These are phyloP conservation scores for Cladosporium sp. DNA, from an alignment of 2,329 filamentous ascomycete genomes.

Conservation along the genomic window DNA sequence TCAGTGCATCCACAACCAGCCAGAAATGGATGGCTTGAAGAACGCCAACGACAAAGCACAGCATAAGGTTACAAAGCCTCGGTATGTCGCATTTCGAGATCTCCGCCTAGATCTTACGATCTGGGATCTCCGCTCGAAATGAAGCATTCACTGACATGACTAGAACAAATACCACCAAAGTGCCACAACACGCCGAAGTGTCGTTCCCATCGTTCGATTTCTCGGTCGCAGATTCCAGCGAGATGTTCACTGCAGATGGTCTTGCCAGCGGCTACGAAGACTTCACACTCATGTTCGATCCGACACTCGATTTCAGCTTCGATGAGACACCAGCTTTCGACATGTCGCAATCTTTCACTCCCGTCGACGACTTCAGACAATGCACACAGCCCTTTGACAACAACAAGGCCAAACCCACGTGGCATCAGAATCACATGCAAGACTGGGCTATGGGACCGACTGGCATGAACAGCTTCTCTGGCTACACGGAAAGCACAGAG, in stretches of 20 bases:
- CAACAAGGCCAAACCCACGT: too few species aligned
- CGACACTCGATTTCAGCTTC: conserved; percentile 18
- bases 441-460: neutral
- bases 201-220: neutral
- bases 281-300: conserved; percentile 23
- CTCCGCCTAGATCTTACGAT: neutral
- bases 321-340: conserved; percentile 16
- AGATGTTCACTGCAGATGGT: conserved; percentile 2
- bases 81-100: conserved; percentile 7
- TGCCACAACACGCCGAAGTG: neutral
- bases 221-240: neutral
- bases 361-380: conserved; percentile 3
- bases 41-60: conserved; percentile 9
- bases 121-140: neutral
- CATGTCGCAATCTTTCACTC: neutral
- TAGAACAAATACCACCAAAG: neutral
- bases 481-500: neutral
- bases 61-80: conserved; percentile 19
- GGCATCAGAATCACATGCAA: neutral
- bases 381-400: neutral
- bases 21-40: conserved; percentile 26
- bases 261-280: conserved; percentile 20
- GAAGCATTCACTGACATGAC: neutral
- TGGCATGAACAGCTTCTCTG: neutral
- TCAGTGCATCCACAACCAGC: conserved; percentile 29